Percentiles rank a stretch among this genome's conserved stretches.
phyloP scores from a whole-genome alignment of 2,329 filamentous ascomycete genomes.

The Botrytis sinoallii region DNA sequence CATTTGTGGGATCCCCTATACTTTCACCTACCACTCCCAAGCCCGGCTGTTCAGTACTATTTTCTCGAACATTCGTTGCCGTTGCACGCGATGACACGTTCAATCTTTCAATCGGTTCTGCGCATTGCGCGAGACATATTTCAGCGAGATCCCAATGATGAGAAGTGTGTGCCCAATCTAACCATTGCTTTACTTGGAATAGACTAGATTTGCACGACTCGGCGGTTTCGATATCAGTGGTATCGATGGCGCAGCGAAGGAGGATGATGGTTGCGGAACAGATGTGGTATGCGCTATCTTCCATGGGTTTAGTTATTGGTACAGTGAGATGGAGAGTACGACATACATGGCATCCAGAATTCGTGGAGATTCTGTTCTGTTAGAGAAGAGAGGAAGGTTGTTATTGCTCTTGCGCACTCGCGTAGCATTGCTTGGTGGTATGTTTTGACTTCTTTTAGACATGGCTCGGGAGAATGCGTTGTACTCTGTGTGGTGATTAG shows the following conservation, averaged over 20 bases:
- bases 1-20: background rate
- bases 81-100: background rate
- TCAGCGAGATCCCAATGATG: constrained; percentile 31
- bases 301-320: too few relatives aligned
- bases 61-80: too few relatives aligned
- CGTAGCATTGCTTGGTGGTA: constrained; percentile 27
- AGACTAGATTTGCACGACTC: constrained; percentile 21
- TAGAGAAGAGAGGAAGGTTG: constrained; percentile 21
- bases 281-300: constrained; percentile 37
- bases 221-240: constrained; percentile 18
- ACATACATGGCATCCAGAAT: constrained; percentile 11
- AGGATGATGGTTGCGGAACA: constrained; percentile 30
- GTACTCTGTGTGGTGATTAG: background rate
- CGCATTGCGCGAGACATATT: constrained; percentile 39
- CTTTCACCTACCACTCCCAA: background rate
- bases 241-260: constrained; percentile 28
- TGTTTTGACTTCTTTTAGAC: constrained; percentile 22
- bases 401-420: constrained; percentile 30
- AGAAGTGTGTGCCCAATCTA: constrained; percentile 29
- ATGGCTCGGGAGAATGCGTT: background rate
- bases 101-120: constrained; percentile 1
- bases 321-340: background rate
- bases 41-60: too few relatives aligned
- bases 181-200: constrained; percentile 19
- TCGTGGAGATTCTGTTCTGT: background rate